A percentile compares a stretch with the other conserved stretches of the same genome.
These are phyloP conservation scores for Filobasidium wieringae DNA, from an alignment of 768 basidiomycete genomes.

Conservation along the genomic window DNA sequence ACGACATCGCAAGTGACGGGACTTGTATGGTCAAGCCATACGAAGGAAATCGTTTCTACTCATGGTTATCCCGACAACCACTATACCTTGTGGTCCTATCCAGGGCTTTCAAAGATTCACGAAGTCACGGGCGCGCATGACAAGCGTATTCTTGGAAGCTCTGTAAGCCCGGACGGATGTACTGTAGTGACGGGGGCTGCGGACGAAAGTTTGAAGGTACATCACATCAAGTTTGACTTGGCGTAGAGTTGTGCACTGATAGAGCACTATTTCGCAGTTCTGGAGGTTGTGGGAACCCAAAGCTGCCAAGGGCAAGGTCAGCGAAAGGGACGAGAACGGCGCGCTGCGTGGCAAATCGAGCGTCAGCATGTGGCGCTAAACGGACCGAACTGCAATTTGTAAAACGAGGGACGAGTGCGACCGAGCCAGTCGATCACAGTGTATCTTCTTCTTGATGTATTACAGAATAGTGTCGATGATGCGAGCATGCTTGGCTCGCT, in stretches of 20 bases:
- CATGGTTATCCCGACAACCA: constrained; percentile 70
- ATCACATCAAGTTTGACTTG: no score
- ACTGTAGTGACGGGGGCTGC: constrained; percentile 83
- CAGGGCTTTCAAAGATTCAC: constrained; percentile 64
- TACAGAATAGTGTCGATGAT: no score
- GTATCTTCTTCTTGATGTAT: no score
- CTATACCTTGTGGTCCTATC: constrained; percentile 50
- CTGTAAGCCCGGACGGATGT: constrained; percentile 76
- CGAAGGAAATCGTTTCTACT: constrained; percentile 80
- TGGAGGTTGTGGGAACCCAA: constrained; percentile 51
- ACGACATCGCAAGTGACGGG: constrained; percentile 89
- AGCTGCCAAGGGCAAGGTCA: constrained; percentile 25
- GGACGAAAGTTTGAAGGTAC: constrained; percentile 78
- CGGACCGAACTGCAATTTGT: no score
- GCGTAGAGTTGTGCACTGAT: background rate
- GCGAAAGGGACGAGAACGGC: constrained; percentile 11
- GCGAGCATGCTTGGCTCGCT: no score
- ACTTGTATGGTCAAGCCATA: constrained; percentile 71
- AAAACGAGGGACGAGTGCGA: no score
- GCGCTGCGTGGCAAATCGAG: constrained; percentile 3
- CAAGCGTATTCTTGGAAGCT: constrained; percentile 72
- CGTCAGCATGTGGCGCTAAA: constrained; percentile 8
- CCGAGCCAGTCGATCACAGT: no score
- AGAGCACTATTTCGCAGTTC: constrained; percentile 43
- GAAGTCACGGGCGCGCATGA: constrained; percentile 90